phyloP scores from a whole-genome alignment of 2,329 filamentous ascomycete species.

The Myriosclerotinia curreyana region DNA sequence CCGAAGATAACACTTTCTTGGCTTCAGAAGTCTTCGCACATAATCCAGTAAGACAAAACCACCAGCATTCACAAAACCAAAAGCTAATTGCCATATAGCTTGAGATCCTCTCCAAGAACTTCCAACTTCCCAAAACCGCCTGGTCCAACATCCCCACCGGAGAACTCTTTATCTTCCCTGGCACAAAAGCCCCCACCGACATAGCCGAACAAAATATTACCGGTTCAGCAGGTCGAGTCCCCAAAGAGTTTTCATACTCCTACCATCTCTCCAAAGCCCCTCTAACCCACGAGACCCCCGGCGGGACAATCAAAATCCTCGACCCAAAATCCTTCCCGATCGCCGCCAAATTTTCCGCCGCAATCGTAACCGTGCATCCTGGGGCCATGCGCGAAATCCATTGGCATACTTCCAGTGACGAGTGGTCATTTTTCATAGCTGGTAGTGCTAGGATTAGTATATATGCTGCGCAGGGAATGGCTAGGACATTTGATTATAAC shows the following conservation, averaged over 20 bases:
- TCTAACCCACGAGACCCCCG: slow-evolving; percentile 68
- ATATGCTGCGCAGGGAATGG: slow-evolving; percentile 65
- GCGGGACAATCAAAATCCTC: slow-evolving; percentile 69
- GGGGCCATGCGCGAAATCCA: slow-evolving; percentile 49
- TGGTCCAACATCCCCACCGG: slow-evolving; percentile 49
- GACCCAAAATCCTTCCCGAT: slow-evolving; percentile 75
- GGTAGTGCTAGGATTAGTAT: slow-evolving; percentile 72
- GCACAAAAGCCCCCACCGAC: slow-evolving; percentile 47
- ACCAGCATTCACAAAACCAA: no score
- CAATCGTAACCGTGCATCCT: slow-evolving; percentile 67
- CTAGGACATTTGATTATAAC: slow-evolving; percentile 72
- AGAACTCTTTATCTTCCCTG: slow-evolving; percentile 53
- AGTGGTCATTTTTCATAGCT: slow-evolving; percentile 76
- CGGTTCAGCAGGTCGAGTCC: slow-evolving; percentile 45
- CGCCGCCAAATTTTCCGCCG: slow-evolving; percentile 69
- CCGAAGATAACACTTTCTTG: slow-evolving; percentile 69
- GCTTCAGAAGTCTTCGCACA: slow-evolving; percentile 67
- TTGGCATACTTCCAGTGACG: slow-evolving; percentile 77
- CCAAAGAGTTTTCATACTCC: slow-evolving; percentile 44
- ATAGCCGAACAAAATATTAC: slow-evolving; percentile 49
- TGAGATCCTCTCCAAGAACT: slow-evolving; percentile 54
- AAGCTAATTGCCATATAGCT: slow-evolving; percentile 33
- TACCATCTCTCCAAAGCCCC: slow-evolving; percentile 57
- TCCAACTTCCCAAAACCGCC: slow-evolving; percentile 47
- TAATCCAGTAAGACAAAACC: slow-evolving; percentile 30